phyloP scores from a whole-genome alignment of 2,329 filamentous ascomycete genomes.

The Curvularia sp. region DNA sequence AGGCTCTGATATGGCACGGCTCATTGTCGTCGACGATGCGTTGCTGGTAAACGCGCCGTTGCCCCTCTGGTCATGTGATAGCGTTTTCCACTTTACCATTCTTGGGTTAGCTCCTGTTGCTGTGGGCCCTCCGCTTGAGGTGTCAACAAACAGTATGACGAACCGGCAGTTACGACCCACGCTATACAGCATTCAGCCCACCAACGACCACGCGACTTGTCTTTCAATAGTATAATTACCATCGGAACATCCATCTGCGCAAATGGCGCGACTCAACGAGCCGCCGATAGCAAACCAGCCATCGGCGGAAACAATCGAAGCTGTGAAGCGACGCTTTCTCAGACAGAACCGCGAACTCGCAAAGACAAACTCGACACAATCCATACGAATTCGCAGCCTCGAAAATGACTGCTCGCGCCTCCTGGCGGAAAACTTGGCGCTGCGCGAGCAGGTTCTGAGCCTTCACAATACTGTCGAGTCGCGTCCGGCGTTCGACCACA shows the following conservation, averaged over 20 bases:
- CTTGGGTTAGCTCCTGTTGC: slow-evolving; percentile 30
- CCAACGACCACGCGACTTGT: slow-evolving; percentile 15
- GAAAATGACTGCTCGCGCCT: slow-evolving; percentile 78
- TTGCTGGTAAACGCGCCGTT: slow-evolving; percentile 21
- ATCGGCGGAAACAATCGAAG: slow-evolving; percentile 72
- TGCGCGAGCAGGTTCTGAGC: slow-evolving; percentile 73
- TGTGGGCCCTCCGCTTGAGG: slow-evolving; percentile 15
- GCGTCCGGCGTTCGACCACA: slow-evolving; percentile 68
- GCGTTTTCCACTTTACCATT: slow-evolving; percentile 14
- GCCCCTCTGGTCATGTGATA: slow-evolving; percentile 38
- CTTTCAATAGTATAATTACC: slow-evolving; percentile 39
- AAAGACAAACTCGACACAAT: slow-evolving; percentile 76
- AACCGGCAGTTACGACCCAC: slow-evolving; percentile 11
- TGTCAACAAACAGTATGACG: slow-evolving; percentile 40
- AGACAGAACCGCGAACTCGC: slow-evolving; percentile 86
- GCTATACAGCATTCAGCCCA: slow-evolving; percentile 9
- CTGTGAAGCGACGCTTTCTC: slow-evolving; percentile 75
- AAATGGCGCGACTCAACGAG: slow-evolving; percentile 85
- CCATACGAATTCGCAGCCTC: slow-evolving; percentile 76
- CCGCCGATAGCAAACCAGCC: slow-evolving; percentile 56
- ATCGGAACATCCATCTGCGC: slow-evolving; percentile 52
- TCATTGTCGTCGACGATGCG: neutral
- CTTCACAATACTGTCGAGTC: slow-evolving; percentile 72
- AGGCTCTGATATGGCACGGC: neutral
- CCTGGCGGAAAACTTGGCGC: slow-evolving; percentile 78